Evolutionary conservation across 495 filamentous ascomycete species (phyloP), one percentile per base, ranked within the genome.

Genomic region (Umbilicaria muhlenbergii): DNA sequence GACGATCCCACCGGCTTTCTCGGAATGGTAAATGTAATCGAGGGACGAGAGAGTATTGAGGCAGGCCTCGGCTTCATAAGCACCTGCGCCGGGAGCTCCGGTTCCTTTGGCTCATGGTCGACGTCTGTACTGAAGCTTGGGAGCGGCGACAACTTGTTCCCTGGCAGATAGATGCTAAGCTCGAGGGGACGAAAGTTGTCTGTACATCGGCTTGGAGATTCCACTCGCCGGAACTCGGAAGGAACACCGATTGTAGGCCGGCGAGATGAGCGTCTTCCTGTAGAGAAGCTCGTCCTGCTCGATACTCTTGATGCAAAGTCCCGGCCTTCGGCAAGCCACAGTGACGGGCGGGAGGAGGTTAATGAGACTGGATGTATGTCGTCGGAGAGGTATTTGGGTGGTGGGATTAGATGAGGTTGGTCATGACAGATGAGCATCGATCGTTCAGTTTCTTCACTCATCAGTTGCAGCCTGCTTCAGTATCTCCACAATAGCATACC

Each of bases 141-240:
- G 34, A 74, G 61, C 19, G 66, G 60, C 12, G 86, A 84, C 10
- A 92, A 65, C 36, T 69, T 71, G 53, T 79, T 74, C 21, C 76
- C 68, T 19, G 76, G 71, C 43, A 68, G 56, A 54, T 83, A 77
- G 45, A 92, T 82, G 60, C 73, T 85, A 39, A 92, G 67, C 60
- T 89, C 75, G 33, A 91, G 66, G 11, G 82, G 81, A 32, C 72
- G 70, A 58, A 85, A 86, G 13, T 67, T 16, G 2, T 37, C 36
- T 34, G 8, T 46, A 34, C 60, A 60, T 34, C 56, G 61, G 28
- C 58, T 48, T 34, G 43, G 46, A 31, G 58, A 58, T 19, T 67
- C 57, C 2, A 77, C 65, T 47, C 61, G 56, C 45, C 67, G 58
- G 46, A 77, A 77, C 37, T 77, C 68, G 4, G 68, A 62, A 1